Conservation (phyloP, 805 yeast species). For the Candida ficus region DNA sequence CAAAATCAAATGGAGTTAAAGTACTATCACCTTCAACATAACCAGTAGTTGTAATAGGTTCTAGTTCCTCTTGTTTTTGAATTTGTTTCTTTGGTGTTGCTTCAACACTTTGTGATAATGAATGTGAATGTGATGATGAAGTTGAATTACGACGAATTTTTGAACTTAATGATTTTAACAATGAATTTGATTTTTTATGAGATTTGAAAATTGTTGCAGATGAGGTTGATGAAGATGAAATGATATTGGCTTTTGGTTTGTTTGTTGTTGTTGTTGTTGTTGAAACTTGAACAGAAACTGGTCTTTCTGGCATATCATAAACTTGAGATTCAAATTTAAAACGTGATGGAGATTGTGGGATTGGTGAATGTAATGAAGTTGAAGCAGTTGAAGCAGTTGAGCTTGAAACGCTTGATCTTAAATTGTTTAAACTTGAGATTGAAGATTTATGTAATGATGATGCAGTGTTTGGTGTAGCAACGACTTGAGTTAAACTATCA, state of each 20-base stretch:
- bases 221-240: background rate
- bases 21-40: constrained; percentile 21
- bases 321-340: constrained; percentile 34
- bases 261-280: constrained; percentile 5
- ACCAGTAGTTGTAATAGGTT: background rate
- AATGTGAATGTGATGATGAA: constrained; percentile 10
- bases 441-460: constrained; percentile 18
- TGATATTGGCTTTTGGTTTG: background rate
- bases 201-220: constrained; percentile 1
- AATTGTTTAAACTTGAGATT: constrained; percentile 18
- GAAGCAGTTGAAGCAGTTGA: constrained; percentile 12
- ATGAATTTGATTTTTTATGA: constrained; percentile 22
- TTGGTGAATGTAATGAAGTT: constrained; percentile 13
- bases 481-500: constrained; percentile 25
- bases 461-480: constrained; percentile 5
- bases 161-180: constrained; percentile 14
- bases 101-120: background rate
- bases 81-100: background rate
- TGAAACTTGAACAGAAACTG: background rate
- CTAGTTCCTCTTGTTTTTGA: background rate
- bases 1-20: constrained; percentile 22
- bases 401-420: constrained; percentile 9
- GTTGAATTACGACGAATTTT: constrained; percentile 18
- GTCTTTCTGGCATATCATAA: constrained; percentile 30
- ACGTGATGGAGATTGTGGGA: constrained; percentile 18